A percentile compares a stretch with the other conserved stretches of the same genome.
Conservation (phyloP, 257 asterid species). For the Solanum clarkiae region DNA sequence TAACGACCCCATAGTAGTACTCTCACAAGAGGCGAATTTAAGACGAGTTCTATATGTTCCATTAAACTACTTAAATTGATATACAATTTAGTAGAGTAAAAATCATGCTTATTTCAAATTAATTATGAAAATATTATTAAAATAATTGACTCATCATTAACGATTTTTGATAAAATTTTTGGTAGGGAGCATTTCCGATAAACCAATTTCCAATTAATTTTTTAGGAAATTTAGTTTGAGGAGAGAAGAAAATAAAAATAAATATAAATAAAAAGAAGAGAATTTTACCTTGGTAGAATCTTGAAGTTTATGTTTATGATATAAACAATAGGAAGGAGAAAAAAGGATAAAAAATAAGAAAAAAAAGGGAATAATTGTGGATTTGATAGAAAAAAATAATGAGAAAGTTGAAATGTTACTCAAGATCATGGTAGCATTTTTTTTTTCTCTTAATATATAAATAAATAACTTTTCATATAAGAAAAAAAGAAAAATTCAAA, state of each 20-base stretch:
- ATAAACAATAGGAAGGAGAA: constrained; percentile 16
- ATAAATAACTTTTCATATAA: background rate
- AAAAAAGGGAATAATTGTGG: background rate
- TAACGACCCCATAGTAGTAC: too few species aligned
- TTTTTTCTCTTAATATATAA: background rate
- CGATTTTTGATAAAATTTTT: background rate
- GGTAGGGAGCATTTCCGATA: background rate
- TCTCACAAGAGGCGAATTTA: background rate
- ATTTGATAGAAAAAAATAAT: background rate
- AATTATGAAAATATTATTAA: too few species aligned
- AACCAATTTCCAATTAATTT: background rate
- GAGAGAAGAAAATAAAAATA: background rate
- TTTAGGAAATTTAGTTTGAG: background rate
- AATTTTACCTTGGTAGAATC: constrained; percentile 6
- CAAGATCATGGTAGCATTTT: constrained; percentile 4
- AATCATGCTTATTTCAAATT: too few species aligned
- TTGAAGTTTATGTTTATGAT: constrained; percentile 7
- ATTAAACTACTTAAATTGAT: too few species aligned
- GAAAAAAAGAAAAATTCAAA: background rate
- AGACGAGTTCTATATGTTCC: background rate
- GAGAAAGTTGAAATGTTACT: background rate
- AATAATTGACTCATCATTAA: background rate
- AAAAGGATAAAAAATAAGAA: background rate
- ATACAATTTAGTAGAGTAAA: too few species aligned
- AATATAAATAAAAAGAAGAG: too few species aligned